A percentile compares a stretch with the other conserved stretches of the same genome.
phyloP scores from a whole-genome alignment of 306 rosid genomes.

The Canavalia ensiformis region DNA sequence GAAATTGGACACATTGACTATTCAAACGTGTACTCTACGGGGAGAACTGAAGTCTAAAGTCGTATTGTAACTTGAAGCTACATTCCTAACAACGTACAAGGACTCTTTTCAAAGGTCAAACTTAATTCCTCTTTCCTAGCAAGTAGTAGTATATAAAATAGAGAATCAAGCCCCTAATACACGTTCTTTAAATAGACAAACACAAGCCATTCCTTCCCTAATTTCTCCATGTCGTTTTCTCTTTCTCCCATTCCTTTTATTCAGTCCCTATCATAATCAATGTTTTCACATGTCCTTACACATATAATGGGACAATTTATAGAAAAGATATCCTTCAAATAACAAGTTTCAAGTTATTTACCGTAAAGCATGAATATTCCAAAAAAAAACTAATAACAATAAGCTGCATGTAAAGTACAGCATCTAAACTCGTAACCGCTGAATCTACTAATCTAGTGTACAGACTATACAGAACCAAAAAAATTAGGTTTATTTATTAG shows the following conservation, averaged over 20 bases:
- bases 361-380: background rate
- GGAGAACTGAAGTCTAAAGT: background rate
- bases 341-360: background rate
- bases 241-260: background rate
- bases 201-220: background rate
- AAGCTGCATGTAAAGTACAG: background rate
- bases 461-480: background rate
- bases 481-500: background rate
- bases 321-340: too few relatives aligned
- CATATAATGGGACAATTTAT: background rate
- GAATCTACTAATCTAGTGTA: background rate
- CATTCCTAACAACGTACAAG: background rate
- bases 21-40: background rate
- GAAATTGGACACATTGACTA: background rate
- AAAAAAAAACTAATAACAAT: background rate
- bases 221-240: background rate
- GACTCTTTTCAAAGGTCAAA: constrained; percentile 19
- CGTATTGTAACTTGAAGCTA: background rate
- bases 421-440: background rate
- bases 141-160: background rate
- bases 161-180: constrained; percentile 14
- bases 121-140: constrained; percentile 9
- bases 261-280: background rate
- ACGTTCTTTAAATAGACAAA: background rate
- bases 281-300: background rate